Evolutionary conservation across 805 yeast species (phyloP), one percentile per base, ranked within the genome.

Genomic region (Monosporozyma siamensis): DNA sequence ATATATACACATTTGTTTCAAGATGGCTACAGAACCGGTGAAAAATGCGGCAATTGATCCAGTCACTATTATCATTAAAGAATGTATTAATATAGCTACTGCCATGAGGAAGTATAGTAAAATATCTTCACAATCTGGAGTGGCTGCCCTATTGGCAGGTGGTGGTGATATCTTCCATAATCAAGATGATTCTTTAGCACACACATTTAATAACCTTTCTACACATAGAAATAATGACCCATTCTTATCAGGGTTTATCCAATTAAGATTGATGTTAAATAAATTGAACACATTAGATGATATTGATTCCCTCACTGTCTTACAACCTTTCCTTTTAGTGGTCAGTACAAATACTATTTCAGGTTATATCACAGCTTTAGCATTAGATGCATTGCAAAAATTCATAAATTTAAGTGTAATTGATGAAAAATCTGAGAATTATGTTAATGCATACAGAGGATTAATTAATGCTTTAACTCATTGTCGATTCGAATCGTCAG

Each of bases 401-500:
- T 76, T 92, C 52, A 64, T 90, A 41, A 72, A 75, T 32, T 82
- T 84, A 59, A 76, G 72, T 12, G 75, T 92, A 25, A 70, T 92
- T n/a, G 68, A 75, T 15, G 58, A 56, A 8, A 54, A 64, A 2
- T 77, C 87, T 4, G 65, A 68, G 24, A 80, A 82, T 44, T 86
- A 84, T 54, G 71, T 83, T 38, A 74, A 81, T 8, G 75, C 64
- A 1, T 53, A 54, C 76, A 47, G 76, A 44, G 66, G 61, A 41
- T 53, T 59, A 6, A 64, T 69, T 39, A 65, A 64, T 25, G 75
- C 97, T 0, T 70, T 92, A 48, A 85, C 97, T 1, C 95, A 87
- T 58, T 92, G 97, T 64, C 76, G 95, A 37, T 92, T 92, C 59
- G 97, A 92, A 67, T 95, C 95, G 2, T 82, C 92, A 0, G 96